Conservation (phyloP, 202 grass and related monocot genomes). For the Eragrostis tef region DNA sequence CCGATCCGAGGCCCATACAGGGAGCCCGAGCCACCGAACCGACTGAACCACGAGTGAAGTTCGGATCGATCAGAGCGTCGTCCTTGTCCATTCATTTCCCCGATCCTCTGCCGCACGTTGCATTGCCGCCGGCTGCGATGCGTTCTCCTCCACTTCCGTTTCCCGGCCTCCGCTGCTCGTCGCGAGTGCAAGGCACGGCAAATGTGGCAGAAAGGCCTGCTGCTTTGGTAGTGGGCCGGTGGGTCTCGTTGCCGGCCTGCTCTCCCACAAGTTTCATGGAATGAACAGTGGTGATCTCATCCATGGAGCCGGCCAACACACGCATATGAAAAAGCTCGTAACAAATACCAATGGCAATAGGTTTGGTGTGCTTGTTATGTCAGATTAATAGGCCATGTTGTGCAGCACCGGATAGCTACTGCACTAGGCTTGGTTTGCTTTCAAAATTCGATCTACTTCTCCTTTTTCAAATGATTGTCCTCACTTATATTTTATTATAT, state of each 20-base stretch:
- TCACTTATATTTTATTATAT: neutral
- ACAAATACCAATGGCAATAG: slow-evolving; percentile 42
- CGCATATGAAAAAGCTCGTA: slow-evolving; percentile 13
- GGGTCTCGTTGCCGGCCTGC: slow-evolving; percentile 48
- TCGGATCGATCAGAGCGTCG: too few species aligned
- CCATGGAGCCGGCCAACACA: slow-evolving; percentile 35
- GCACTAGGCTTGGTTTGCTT: slow-evolving; percentile 35
- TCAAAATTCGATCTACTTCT: neutral
- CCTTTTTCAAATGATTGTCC: neutral
- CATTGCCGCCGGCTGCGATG: too few species aligned
- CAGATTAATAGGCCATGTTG: slow-evolving; percentile 28
- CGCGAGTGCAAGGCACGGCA: too few species aligned
- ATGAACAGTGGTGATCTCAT: slow-evolving; percentile 3
- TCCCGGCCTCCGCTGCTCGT: too few species aligned
- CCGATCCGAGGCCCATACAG: too few species aligned
- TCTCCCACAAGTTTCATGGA: slow-evolving; percentile 47
- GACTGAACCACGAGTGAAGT: too few species aligned
- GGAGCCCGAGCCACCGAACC: too few species aligned
- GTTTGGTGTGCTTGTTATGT: neutral
- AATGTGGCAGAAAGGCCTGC: too few species aligned
- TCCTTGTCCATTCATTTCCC: too few species aligned
- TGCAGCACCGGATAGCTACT: slow-evolving; percentile 20
- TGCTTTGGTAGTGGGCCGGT: too few species aligned
- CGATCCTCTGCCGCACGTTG: too few species aligned
- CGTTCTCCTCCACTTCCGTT: too few species aligned